phyloP scores from a whole-genome alignment of 805 yeast genomes.

The Candida oleophila region DNA sequence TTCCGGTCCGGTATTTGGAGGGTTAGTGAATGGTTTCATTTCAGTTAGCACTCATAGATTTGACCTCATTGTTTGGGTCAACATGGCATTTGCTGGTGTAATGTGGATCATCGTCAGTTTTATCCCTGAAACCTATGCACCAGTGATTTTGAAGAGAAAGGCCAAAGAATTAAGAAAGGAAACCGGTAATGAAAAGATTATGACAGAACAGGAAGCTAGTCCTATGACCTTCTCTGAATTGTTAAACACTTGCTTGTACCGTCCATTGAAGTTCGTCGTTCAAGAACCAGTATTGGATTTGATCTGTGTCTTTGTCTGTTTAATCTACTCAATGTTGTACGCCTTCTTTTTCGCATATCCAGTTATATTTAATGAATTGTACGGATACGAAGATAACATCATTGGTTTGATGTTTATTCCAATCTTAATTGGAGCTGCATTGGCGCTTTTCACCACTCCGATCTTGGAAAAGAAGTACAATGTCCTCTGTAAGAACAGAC shows the following conservation, averaged over 20 bases:
- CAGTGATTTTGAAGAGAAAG: constrained; percentile 67
- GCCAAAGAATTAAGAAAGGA: constrained; percentile 70
- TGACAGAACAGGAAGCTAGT: constrained; percentile 91
- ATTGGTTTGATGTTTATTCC: constrained; percentile 90
- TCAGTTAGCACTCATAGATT: constrained; percentile 65
- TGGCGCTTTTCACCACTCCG: constrained; percentile 76
- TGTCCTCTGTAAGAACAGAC: constrained; percentile 49
- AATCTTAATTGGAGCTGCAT: constrained; percentile 79
- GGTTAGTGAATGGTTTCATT: constrained; percentile 84
- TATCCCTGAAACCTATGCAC: constrained; percentile 92
- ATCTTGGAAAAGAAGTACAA: constrained; percentile 63
- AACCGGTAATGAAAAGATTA: constrained; percentile 78
- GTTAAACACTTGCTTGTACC: constrained; percentile 64
- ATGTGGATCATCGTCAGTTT: constrained; percentile 65
- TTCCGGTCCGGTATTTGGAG: constrained; percentile 90
- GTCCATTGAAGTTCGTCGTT: constrained; percentile 75
- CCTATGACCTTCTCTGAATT: constrained; percentile 70
- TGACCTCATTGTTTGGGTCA: constrained; percentile 83
- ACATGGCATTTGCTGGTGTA: constrained; percentile 86
- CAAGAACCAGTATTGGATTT: constrained; percentile 85
- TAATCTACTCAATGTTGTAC: constrained; percentile 85
- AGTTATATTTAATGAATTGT: constrained; percentile 74
- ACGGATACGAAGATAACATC: constrained; percentile 72
- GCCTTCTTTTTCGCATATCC: constrained; percentile 97
- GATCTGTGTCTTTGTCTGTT: constrained; percentile 81